Conservation (phyloP, 2,329 filamentous ascomycete genomes). For the Xylaria sp. region DNA sequence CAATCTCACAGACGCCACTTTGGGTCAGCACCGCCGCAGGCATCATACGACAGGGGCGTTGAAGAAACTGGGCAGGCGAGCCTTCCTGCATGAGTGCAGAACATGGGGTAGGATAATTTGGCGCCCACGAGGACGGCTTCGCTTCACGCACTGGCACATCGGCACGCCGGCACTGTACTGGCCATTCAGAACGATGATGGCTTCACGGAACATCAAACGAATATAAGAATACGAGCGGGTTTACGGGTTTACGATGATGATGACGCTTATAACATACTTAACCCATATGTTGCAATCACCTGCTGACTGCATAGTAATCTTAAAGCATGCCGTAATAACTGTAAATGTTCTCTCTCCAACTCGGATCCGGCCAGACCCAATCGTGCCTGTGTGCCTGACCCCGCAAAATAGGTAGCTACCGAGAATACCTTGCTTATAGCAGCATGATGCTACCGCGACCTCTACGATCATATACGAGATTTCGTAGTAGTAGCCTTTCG, state of each 20-base stretch:
- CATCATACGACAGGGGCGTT: conserved; percentile 4
- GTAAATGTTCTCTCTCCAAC: neutral
- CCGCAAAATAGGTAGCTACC: neutral
- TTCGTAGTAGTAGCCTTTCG: neutral
- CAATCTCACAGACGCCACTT: conserved; percentile 9
- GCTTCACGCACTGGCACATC: no score
- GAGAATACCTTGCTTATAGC: neutral
- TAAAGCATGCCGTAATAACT: neutral
- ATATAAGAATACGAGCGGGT: no score
- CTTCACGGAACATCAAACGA: no score
- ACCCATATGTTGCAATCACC: no score
- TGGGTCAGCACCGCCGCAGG: neutral
- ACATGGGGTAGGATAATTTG: neutral
- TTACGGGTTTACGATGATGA: no score
- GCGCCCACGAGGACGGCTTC: no score
- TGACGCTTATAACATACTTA: no score
- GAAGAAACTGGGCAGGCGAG: neutral
- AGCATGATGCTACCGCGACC: neutral
- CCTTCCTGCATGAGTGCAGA: neutral
- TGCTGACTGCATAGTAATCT: no score
- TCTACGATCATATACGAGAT: neutral
- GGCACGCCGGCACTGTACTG: neutral
- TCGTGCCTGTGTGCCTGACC: neutral
- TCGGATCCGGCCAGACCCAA: neutral
- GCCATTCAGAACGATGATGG: no score